These are phyloP conservation scores for Yamadazyma conglobata DNA, from an alignment of 1,139 yeast genomes.

Conservation along the genomic window DNA sequence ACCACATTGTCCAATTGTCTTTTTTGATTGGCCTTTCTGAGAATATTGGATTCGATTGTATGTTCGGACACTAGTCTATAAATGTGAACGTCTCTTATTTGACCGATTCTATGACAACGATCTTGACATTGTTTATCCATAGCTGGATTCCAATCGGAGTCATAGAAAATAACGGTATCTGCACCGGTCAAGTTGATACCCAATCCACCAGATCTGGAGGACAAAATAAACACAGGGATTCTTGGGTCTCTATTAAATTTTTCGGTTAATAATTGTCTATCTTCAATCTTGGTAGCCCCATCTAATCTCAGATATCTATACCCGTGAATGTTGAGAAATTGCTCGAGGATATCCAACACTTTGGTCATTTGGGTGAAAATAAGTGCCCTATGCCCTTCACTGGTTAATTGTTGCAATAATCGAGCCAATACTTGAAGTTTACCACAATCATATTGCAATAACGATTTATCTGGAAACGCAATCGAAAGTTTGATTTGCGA, in stretches of 20 bases:
- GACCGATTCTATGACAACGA: constrained; percentile 98
- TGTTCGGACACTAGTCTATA: constrained; percentile 94
- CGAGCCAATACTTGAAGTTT: constrained; percentile 82
- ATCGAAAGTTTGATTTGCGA: constrained; percentile 85
- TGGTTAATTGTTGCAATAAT: constrained; percentile 70
- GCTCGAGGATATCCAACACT: constrained; percentile 89
- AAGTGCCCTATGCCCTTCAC: constrained; percentile 87
- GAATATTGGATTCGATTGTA: constrained; percentile 93
- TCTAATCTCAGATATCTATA: constrained; percentile 92
- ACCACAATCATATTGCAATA: constrained; percentile 95
- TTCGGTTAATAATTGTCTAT: constrained; percentile 90
- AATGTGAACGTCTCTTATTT: constrained; percentile 94
- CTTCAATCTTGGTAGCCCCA: constrained; percentile 97
- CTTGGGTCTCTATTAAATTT: constrained; percentile 82
- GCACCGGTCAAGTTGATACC: constrained; percentile 99
- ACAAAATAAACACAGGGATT: constrained; percentile 86
- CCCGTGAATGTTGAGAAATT: constrained; percentile 91
- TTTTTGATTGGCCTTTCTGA: constrained; percentile 93
- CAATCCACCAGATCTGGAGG: constrained; percentile 96
- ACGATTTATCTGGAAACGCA: constrained; percentile 93
- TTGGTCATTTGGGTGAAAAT: constrained; percentile 98
- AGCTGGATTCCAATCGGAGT: constrained; percentile 99
- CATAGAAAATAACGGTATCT: constrained; percentile 97
- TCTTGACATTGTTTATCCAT: constrained; percentile 99
- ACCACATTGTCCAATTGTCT: constrained; percentile 92